A percentile compares a stretch with the other conserved stretches of the same genome.
These are phyloP conservation scores for Aspergillus pseudoterreus DNA, from an alignment of 2,329 filamentous ascomycete genomes.

Conservation along the genomic window DNA sequence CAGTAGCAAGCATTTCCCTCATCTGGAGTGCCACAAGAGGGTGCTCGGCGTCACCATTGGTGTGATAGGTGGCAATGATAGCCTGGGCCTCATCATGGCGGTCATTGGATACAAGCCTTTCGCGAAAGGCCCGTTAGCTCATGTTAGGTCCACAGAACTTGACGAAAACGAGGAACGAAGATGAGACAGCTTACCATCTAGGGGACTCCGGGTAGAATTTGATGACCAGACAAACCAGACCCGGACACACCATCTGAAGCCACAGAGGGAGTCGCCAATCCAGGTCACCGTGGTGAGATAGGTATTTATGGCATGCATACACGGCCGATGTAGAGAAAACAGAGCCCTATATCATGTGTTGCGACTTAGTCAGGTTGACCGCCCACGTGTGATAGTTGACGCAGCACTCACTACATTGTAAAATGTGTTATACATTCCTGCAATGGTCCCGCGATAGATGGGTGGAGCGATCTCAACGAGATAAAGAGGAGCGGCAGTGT, in stretches of 20 bases:
- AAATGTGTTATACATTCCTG: conserved; percentile 11
- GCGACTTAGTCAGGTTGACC: background rate
- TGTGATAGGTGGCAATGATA: conserved; percentile 62
- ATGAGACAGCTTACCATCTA: conserved; percentile 1
- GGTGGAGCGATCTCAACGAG: conserved; percentile 9
- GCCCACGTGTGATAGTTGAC: background rate
- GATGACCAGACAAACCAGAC: conserved; percentile 7
- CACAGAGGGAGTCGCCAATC: conserved; percentile 10
- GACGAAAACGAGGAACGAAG: background rate
- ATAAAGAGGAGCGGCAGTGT: conserved; percentile 8
- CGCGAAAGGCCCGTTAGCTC: background rate
- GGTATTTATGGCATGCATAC: conserved; percentile 6
- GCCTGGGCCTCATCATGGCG: conserved; percentile 56
- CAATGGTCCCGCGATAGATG: conserved; percentile 6
- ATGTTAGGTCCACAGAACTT: background rate
- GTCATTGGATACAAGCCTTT: conserved; percentile 18
- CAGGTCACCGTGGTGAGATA: background rate
- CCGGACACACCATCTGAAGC: conserved; percentile 10
- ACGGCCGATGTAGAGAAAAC: conserved; percentile 8
- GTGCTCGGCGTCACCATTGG: conserved; percentile 56
- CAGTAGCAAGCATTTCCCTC: conserved; percentile 32
- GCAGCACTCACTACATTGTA: conserved; percentile 4
- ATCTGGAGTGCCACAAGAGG: conserved; percentile 43
- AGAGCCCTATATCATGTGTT: conserved; percentile 2
- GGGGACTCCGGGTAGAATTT: conserved; percentile 10